Conservation (phyloP, 2,329 filamentous ascomycete species). For the Penicillium psychrosexuale region DNA sequence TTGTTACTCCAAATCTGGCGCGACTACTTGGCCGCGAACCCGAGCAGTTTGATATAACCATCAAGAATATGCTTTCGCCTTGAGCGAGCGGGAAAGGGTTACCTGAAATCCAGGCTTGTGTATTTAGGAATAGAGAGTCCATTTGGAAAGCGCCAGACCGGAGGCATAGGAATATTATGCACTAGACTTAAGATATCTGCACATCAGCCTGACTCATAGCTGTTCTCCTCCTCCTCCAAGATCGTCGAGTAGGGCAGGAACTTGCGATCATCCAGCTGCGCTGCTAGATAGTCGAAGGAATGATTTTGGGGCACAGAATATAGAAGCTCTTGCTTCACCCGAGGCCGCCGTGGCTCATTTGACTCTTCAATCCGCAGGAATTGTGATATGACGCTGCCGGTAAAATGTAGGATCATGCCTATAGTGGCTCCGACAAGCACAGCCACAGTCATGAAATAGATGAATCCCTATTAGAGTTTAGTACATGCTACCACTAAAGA, state of each 20-base stretch:
- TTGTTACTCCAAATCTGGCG: not conserved
- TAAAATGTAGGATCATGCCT: constrained; percentile 59
- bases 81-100: not conserved
- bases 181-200: not conserved
- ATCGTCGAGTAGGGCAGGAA: constrained; percentile 27
- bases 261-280: constrained; percentile 9
- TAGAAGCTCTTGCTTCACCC: constrained; percentile 3
- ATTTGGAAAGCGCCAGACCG: no score
- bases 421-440: constrained; percentile 63
- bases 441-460: constrained; percentile 48
- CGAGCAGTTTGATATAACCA: not conserved
- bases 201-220: constrained; percentile 15
- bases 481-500: not conserved
- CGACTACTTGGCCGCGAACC: not conserved
- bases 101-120: not conserved
- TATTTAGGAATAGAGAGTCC: not conserved
- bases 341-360: not conserved
- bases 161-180: no score
- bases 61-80: not conserved
- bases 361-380: constrained; percentile 36
- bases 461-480: constrained; percentile 14
- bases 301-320: constrained; percentile 1
- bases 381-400: constrained; percentile 55
- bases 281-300: constrained; percentile 17
- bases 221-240: constrained; percentile 34